Evolutionary conservation across 225 moss, liverwort and hornwort genomes (phyloP).

Genomic region (Polytrichum formosum): DNA sequence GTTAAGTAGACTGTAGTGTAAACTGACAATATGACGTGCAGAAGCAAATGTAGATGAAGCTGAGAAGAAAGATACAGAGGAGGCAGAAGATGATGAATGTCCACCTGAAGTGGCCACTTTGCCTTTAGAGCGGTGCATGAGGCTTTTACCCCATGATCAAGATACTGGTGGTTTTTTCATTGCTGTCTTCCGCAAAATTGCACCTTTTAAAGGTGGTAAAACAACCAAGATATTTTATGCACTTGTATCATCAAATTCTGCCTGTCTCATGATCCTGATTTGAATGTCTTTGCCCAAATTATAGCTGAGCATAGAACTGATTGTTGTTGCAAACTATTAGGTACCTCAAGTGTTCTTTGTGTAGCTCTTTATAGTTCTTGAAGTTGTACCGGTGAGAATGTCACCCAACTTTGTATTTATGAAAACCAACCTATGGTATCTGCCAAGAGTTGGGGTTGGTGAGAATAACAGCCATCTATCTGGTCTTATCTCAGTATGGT

Average conservation of each 20-base stretch:
- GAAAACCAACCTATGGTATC: too few relatives aligned
- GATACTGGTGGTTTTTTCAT: constrained; percentile 96
- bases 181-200: constrained; percentile 75
- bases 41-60: constrained; percentile 30
- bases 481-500: too few relatives aligned
- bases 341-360: too few relatives aligned
- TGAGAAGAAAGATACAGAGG: constrained; percentile 47
- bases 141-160: constrained; percentile 90
- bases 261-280: background rate
- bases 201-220: constrained; percentile 55
- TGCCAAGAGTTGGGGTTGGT: too few relatives aligned
- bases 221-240: background rate
- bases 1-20: background rate
- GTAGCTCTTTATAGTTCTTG: too few relatives aligned
- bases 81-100: constrained; percentile 43
- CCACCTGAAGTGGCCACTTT: constrained; percentile 70
- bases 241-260: too few relatives aligned
- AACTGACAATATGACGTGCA: background rate
- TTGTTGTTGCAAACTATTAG: too few relatives aligned
- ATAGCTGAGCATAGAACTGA: too few relatives aligned
- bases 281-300: too few relatives aligned
- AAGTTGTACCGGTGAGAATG: too few relatives aligned
- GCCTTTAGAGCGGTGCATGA: constrained; percentile 89
- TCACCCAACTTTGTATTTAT: too few relatives aligned
- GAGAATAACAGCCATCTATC: too few relatives aligned